Percentiles rank a stretch among this genome's conserved stretches.
phyloP scores from a whole-genome alignment of 164 flowering plant genomes.

The Brasenia schreberi region DNA sequence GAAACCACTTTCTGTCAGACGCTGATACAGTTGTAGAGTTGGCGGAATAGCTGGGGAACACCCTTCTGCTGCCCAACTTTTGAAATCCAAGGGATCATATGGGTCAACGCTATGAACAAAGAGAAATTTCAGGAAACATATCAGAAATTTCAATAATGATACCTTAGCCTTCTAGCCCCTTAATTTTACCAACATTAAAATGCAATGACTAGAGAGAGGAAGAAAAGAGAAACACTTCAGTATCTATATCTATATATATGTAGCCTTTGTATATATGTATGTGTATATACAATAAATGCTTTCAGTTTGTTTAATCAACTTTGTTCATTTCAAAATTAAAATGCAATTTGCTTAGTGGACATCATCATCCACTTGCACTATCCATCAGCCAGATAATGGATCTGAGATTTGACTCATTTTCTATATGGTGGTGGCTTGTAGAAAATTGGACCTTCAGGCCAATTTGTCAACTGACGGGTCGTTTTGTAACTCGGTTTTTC shows the following conservation, averaged over 20 bases:
- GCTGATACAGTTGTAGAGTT: constrained; percentile 29
- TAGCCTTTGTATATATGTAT: too few relatives aligned
- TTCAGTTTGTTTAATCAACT: neutral
- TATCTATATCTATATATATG: too few relatives aligned
- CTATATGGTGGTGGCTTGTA: neutral
- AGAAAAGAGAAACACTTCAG: too few relatives aligned
- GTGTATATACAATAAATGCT: too few relatives aligned
- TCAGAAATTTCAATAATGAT: neutral
- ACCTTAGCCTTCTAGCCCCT: too few relatives aligned
- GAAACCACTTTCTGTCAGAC: constrained; percentile 34
- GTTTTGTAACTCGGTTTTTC: neutral
- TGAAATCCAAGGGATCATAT: constrained; percentile 47
- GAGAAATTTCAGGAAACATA: neutral
- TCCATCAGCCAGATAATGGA: neutral
- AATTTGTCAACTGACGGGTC: neutral
- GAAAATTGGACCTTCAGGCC: neutral
- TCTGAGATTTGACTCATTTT: neutral
- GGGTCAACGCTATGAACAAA: constrained; percentile 39
- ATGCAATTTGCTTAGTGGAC: neutral
- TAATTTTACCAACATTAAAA: too few relatives aligned
- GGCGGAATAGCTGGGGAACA: constrained; percentile 44
- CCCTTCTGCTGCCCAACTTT: constrained; percentile 47
- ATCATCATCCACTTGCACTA: neutral
- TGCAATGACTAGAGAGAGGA: too few relatives aligned
- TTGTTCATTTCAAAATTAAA: neutral